Conservation (phyloP, 2,329 filamentous ascomycete species). For the Curvularia eragrostidis region DNA sequence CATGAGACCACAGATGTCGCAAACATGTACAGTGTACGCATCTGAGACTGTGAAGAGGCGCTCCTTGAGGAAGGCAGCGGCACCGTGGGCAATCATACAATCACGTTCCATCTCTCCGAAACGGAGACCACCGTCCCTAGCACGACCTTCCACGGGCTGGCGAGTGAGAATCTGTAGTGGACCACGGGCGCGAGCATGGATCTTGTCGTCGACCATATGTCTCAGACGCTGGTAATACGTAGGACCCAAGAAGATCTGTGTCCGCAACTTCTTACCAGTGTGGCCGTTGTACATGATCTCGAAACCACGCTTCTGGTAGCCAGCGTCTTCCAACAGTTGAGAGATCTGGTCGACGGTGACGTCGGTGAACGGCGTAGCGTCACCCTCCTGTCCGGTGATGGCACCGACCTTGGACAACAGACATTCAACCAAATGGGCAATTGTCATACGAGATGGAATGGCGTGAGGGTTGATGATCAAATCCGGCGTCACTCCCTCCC, state of each 20-base stretch:
- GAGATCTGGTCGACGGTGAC: conserved; percentile 96
- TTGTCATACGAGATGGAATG: conserved; percentile 99
- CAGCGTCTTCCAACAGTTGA: conserved; percentile 81
- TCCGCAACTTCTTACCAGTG: conserved; percentile 89
- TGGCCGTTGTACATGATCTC: conserved; percentile 99
- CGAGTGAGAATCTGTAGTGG: conserved; percentile 97
- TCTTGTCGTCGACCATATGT: conserved; percentile 99
- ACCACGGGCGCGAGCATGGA: conserved; percentile 96
- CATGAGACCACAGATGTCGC: conserved; percentile 98
- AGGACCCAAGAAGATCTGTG: conserved; percentile 95
- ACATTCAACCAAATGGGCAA: conserved; percentile 99
- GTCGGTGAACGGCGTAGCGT: conserved; percentile 96
- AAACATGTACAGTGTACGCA: conserved; percentile 97
- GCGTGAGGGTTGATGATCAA: conserved; percentile 99
- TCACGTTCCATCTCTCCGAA: conserved; percentile 99
- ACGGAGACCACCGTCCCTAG: conserved; percentile 93
- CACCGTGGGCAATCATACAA: conserved; percentile 99
- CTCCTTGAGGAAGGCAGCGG: conserved; percentile 96
- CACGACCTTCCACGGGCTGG: conserved; percentile 97
- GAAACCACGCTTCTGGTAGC: conserved; percentile 96
- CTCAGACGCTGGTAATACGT: conserved; percentile 98
- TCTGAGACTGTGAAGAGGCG: conserved; percentile 96
- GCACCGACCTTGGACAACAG: conserved; percentile 94
- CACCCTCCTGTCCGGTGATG: conserved; percentile 91
- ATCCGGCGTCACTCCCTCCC: conserved; percentile 89